Base-by-base conservation (phyloP, 2,329 filamentous ascomycete genomes). In the Fusarium guadeloupense region DNA sequence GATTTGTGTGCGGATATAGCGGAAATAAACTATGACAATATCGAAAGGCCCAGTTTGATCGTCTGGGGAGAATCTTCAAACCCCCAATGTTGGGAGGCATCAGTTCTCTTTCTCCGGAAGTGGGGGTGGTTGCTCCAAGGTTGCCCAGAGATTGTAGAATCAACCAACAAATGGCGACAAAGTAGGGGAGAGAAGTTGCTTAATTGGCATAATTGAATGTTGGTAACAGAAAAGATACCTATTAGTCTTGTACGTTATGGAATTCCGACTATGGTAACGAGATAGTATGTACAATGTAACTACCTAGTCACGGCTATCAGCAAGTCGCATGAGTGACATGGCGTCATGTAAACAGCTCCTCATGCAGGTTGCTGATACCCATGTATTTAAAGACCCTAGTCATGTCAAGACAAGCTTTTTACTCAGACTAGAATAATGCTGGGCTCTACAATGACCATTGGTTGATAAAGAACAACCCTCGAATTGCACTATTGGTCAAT, bases 91-190 rank as follows among this genome's bases (percentile, higher is more conserved):
- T 63, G 59, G 59, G 59, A 63, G 5, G 59, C 41, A 0, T 63
- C 59, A 1, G 37, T 51, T 10, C 16, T 21, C 30, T 63, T 63
- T 9, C 3, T 63, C 1, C 21, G 30, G 1, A 62, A 63, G 30
- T 63, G 58, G 59, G 59, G 59, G 0, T 63, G 59, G 59, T 2
- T 63, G 0, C 41, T 63, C 9, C 43, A 37, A 3, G 59, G 54
- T 0, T 63, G 48, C 2, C 54, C 53, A 0, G 59, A 63, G 26
- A 19, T 63, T 14, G 21, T 59, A 10, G 46, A 54, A 6, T 33
- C 44, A 4, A 63, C 59, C 0, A 63, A 63, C 40, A 23, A 20
- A 19, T 63, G 59, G 59, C 35, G 59, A 3, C 42, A 59, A 2
- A 59, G 48, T 9, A 50, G 52, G 16, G 61, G 61, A 0, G 59